Evolutionary conservation across 495 filamentous ascomycete species (phyloP).

Genomic region (Aspergillus diversus): DNA sequence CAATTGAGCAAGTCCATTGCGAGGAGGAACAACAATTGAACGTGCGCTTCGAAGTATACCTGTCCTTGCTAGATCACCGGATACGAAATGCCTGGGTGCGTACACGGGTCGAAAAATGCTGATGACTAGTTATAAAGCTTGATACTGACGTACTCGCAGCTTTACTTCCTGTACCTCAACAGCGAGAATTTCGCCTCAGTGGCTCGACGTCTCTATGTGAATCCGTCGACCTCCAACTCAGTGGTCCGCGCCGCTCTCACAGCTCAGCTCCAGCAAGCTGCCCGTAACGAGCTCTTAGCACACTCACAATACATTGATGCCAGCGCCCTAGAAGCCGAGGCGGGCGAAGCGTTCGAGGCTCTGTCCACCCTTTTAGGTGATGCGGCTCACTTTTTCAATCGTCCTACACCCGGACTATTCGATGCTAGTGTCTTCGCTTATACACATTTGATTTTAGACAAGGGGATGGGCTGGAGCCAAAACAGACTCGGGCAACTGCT

Average conservation of each 20-base stretch:
- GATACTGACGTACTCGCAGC: slow-evolving; percentile 47
- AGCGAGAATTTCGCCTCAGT: slow-evolving; percentile 65
- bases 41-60: slow-evolving; percentile 74
- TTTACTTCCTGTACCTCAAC: slow-evolving; percentile 79
- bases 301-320: slow-evolving; percentile 62
- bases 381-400: slow-evolving; percentile 69
- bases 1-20: slow-evolving; percentile 52
- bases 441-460: slow-evolving; percentile 76
- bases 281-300: slow-evolving; percentile 71
- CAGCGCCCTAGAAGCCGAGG: slow-evolving; percentile 66
- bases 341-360: slow-evolving; percentile 72
- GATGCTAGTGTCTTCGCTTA: slow-evolving; percentile 92
- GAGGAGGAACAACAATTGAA: slow-evolving; percentile 57
- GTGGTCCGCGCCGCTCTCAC: slow-evolving; percentile 65
- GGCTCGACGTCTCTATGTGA: slow-evolving; percentile 70
- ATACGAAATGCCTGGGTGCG: slow-evolving; percentile 87
- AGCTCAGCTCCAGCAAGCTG: slow-evolving; percentile 69
- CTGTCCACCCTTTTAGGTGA: slow-evolving; percentile 70
- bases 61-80: slow-evolving; percentile 75
- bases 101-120: slow-evolving; percentile 10
- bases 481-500: slow-evolving; percentile 46
- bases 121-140: no score
- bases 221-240: slow-evolving; percentile 60
- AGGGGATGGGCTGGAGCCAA: slow-evolving; percentile 60
- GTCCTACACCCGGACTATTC: slow-evolving; percentile 67